phyloP scores from a whole-genome alignment of 2,329 filamentous ascomycete species.

The Capronia coronata region DNA sequence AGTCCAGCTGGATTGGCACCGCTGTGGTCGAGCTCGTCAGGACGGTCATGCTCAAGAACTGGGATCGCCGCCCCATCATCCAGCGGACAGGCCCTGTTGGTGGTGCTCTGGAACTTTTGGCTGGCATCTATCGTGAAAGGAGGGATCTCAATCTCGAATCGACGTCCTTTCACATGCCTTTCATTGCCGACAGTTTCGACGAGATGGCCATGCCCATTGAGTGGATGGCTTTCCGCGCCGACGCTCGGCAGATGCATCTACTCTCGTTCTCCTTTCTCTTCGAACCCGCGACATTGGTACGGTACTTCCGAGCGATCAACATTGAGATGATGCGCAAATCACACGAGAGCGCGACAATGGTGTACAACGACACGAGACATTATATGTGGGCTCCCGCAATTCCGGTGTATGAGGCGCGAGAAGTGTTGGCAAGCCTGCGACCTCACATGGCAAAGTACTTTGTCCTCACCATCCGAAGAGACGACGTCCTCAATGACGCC shows the following conservation, averaged over 20 bases:
- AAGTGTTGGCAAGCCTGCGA: conserved; percentile 57
- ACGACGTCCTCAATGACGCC: conserved; percentile 63
- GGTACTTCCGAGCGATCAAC: conserved; percentile 83
- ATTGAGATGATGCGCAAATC: conserved; percentile 77
- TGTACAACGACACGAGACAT: conserved; percentile 42
- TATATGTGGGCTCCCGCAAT: conserved; percentile 37
- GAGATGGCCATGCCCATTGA: conserved; percentile 65
- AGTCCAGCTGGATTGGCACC: conserved; percentile 17
- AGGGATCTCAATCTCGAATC: conserved; percentile 59
- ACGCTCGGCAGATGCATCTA: conserved; percentile 63
- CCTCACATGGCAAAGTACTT: conserved; percentile 65
- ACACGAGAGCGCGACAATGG: conserved; percentile 59
- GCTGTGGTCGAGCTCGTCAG: conserved; percentile 23
- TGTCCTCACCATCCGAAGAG: conserved; percentile 61
- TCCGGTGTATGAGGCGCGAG: conserved; percentile 51
- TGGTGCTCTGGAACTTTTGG: conserved; percentile 67
- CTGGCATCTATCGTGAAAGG: conserved; percentile 62
- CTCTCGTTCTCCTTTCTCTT: conserved; percentile 79
- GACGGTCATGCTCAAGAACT: conserved; percentile 67
- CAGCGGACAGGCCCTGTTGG: conserved; percentile 65
- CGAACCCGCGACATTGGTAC: conserved; percentile 62
- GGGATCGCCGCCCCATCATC: conserved; percentile 69
- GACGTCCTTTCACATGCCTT: conserved; percentile 62
- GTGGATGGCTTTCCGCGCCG: conserved; percentile 59
- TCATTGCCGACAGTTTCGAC: conserved; percentile 70